Evolutionary conservation across 2,329 filamentous ascomycete genomes (phyloP).

Genomic region (Dactylellina sp.): DNA sequence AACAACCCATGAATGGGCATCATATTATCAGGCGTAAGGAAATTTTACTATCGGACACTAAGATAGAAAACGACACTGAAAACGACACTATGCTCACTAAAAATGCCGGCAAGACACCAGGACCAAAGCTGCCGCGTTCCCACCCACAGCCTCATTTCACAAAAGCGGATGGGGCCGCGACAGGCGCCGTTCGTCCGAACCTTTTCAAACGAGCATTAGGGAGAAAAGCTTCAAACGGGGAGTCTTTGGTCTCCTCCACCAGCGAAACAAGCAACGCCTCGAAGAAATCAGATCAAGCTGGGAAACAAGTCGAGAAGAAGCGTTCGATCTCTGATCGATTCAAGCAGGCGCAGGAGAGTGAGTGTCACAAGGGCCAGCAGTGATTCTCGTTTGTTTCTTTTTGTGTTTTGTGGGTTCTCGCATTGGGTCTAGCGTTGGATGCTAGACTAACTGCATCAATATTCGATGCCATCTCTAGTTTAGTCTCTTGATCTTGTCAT

Average conservation of each 20-base stretch:
- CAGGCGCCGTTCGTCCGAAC: no score
- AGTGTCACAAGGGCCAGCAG: conserved; percentile 26
- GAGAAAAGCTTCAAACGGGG: neutral
- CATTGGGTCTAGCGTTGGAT: conserved; percentile 3
- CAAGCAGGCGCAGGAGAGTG: conserved; percentile 14
- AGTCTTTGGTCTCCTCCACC: neutral
- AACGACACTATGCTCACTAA: conserved; percentile 24
- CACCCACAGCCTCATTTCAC: neutral
- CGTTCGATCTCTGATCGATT: conserved; percentile 3
- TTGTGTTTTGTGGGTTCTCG: conserved; percentile 10
- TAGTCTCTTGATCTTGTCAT: neutral
- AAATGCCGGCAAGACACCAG: conserved; percentile 43
- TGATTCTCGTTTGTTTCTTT: conserved; percentile 4
- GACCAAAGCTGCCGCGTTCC: neutral
- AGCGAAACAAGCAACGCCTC: neutral
- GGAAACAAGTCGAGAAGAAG: conserved; percentile 13
- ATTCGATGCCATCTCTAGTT: neutral
- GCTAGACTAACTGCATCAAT: conserved; percentile 20
- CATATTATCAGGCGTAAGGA: no score
- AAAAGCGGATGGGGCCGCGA: neutral
- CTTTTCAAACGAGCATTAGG: neutral
- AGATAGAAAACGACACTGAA: conserved; percentile 2
- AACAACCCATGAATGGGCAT: no score
- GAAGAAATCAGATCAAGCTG: conserved; percentile 2
- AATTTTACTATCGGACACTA: neutral